Percentiles rank a stretch among this genome's conserved stretches.
Evolutionary conservation across 2,329 filamentous ascomycete genomes (phyloP).

Genomic region (Intubia oerlemansii): DNA sequence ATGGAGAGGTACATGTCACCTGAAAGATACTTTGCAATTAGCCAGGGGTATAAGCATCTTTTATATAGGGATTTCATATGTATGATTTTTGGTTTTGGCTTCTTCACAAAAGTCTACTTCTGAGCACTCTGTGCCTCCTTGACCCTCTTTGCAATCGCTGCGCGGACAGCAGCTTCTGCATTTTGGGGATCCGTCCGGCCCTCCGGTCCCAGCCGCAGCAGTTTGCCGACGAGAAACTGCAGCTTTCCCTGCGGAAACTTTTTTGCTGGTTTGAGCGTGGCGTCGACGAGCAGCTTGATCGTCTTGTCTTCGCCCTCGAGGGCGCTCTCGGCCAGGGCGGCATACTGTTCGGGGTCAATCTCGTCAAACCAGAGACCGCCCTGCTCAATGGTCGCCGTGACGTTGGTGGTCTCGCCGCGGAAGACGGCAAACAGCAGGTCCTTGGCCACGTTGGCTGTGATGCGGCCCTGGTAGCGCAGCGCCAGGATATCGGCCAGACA

Average conservation of each 20-base stretch:
- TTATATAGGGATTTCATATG: too few species aligned
- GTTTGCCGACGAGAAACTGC: slow-evolving; percentile 37
- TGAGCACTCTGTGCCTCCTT: too few species aligned
- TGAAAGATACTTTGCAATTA: too few species aligned
- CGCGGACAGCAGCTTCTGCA: slow-evolving; percentile 25
- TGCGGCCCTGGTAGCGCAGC: slow-evolving; percentile 24
- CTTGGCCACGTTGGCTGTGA: slow-evolving; percentile 35
- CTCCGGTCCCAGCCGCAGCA: slow-evolving; percentile 31
- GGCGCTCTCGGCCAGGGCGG: slow-evolving; percentile 20
- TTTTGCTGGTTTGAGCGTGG: not conserved
- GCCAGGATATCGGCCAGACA: slow-evolving; percentile 29
- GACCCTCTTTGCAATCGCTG: slow-evolving; percentile 10
- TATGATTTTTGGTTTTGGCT: too few species aligned
- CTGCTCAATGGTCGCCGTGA: slow-evolving; percentile 22
- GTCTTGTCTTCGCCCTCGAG: slow-evolving; percentile 24
- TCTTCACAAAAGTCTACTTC: too few species aligned
- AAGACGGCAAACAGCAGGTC: slow-evolving; percentile 32
- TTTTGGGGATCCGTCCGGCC: slow-evolving; percentile 31
- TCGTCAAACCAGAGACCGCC: slow-evolving; percentile 33
- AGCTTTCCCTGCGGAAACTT: slow-evolving; percentile 33
- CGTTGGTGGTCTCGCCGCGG: slow-evolving; percentile 18
- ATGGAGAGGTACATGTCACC: too few species aligned
- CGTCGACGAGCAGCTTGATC: slow-evolving; percentile 20
- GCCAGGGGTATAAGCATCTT: too few species aligned
- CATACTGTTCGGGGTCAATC: slow-evolving; percentile 25